Percentiles rank a stretch among this genome's conserved stretches.
Evolutionary conservation across 2,329 filamentous ascomycete species (phyloP).

Genomic region (Dothiorella sarmentorum): DNA sequence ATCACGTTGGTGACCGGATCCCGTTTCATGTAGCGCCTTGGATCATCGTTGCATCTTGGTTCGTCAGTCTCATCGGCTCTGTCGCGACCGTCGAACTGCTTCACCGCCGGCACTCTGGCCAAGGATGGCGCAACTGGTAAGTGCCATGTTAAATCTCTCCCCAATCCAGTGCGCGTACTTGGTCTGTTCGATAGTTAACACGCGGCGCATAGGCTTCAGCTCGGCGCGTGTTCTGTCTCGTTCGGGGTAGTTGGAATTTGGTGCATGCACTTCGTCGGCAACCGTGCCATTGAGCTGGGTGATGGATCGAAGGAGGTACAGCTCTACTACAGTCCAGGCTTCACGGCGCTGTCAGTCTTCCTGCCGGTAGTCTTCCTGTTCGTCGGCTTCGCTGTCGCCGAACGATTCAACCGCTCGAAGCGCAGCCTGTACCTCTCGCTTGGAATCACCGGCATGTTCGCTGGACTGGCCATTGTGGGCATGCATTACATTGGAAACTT

Average conservation of each 20-base stretch:
- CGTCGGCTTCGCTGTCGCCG: constrained; percentile 67
- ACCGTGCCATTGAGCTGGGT: constrained; percentile 70
- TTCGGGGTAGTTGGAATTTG: constrained; percentile 51
- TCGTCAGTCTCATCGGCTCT: constrained; percentile 71
- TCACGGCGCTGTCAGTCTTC: constrained; percentile 75
- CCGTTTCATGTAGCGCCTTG: constrained; percentile 39
- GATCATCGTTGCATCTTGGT: constrained; percentile 63
- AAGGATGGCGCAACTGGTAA: constrained; percentile 68
- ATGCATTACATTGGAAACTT: constrained; percentile 90
- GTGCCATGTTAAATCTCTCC: constrained; percentile 21
- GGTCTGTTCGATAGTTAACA: not conserved
- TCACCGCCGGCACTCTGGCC: constrained; percentile 67
- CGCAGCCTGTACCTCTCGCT: constrained; percentile 31
- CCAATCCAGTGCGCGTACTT: not conserved
- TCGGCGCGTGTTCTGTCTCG: constrained; percentile 40
- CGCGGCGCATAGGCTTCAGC: constrained; percentile 38
- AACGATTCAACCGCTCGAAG: constrained; percentile 33
- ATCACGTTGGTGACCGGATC: constrained; percentile 34
- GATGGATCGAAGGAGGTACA: constrained; percentile 60
- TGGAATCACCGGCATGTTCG: constrained; percentile 61
- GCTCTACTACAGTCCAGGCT: constrained; percentile 68
- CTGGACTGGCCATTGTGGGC: constrained; percentile 71
- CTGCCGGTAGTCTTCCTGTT: constrained; percentile 73
- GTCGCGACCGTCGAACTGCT: constrained; percentile 78
- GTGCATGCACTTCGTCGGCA: constrained; percentile 75